Conservation (phyloP, 495 filamentous ascomycete genomes). For the Opeltia flavorubescens region DNA sequence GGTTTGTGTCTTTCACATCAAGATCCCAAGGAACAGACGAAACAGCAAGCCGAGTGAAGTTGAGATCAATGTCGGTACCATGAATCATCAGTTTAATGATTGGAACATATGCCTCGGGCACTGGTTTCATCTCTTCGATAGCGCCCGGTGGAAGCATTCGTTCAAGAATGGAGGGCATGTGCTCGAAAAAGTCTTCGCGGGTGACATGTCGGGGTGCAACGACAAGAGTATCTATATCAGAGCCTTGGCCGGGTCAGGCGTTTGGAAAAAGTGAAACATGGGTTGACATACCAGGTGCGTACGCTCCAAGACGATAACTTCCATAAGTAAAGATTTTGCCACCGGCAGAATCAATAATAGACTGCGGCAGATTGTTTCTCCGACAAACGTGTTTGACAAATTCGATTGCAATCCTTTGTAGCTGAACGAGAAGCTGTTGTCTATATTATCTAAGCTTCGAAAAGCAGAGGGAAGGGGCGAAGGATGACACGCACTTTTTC, state of each 20-base stretch:
- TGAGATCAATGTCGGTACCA: slow-evolving; percentile 87
- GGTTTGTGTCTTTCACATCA: slow-evolving; percentile 63
- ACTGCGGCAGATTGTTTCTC: slow-evolving; percentile 53
- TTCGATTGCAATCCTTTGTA: slow-evolving; percentile 66
- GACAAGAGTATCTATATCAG: slow-evolving; percentile 94
- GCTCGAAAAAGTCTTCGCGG: slow-evolving; percentile 78
- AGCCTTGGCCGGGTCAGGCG: slow-evolving; percentile 35
- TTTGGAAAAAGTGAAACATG: not conserved
- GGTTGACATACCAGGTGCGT: slow-evolving; percentile 54
- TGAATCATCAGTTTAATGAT: slow-evolving; percentile 90
- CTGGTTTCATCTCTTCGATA: slow-evolving; percentile 72
- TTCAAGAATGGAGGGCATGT: slow-evolving; percentile 64
- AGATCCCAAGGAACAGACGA: slow-evolving; percentile 58
- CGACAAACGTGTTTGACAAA: slow-evolving; percentile 70
- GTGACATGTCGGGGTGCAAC: slow-evolving; percentile 77
- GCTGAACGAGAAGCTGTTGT: slow-evolving; percentile 44
- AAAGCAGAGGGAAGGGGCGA: not conserved
- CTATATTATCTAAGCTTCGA: slow-evolving; percentile 15
- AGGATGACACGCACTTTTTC: slow-evolving; percentile 41
- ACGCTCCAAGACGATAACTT: slow-evolving; percentile 86
- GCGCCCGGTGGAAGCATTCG: slow-evolving; percentile 59
- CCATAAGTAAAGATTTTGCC: slow-evolving; percentile 91
- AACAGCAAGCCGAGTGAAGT: slow-evolving; percentile 68
- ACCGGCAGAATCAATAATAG: slow-evolving; percentile 63
- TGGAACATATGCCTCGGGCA: slow-evolving; percentile 81